Evolutionary conservation across 2,329 filamentous ascomycete genomes (phyloP).

Genomic region (Colletotrichum phormii): DNA sequence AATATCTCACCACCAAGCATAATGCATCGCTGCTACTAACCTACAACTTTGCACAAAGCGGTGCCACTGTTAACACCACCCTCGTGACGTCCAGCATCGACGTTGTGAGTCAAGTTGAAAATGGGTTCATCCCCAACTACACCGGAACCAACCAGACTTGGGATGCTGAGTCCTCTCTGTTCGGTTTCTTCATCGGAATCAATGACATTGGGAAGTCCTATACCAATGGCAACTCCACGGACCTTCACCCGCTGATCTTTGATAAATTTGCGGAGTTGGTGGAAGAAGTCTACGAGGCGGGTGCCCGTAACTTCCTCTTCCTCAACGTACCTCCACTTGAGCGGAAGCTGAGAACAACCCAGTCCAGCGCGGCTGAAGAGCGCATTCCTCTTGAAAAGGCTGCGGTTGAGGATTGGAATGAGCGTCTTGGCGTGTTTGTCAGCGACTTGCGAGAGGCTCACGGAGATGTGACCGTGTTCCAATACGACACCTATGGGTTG

Average conservation of each 20-base stretch:
- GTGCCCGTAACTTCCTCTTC: slow-evolving; percentile 63
- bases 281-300: slow-evolving; percentile 59
- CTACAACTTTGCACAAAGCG: neutral
- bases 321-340: slow-evolving; percentile 63
- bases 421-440: neutral
- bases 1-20: slow-evolving; percentile 56
- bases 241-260: neutral
- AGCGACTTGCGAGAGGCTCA: neutral
- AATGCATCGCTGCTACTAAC: neutral
- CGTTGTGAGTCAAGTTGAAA: slow-evolving; percentile 60
- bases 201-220: slow-evolving; percentile 64
- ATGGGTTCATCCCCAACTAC: slow-evolving; percentile 51
- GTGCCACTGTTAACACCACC: slow-evolving; percentile 43
- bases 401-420: slow-evolving; percentile 17
- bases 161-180: slow-evolving; percentile 52
- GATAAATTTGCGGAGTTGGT: neutral
- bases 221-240: neutral
- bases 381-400: neutral
- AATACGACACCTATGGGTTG: slow-evolving; percentile 9
- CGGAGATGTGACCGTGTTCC: neutral
- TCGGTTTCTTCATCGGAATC: slow-evolving; percentile 66
- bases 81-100: slow-evolving; percentile 61
- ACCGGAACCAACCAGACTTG: slow-evolving; percentile 44
- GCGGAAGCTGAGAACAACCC: slow-evolving; percentile 9
- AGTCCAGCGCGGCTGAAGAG: neutral